Evolutionary conservation across 2,329 filamentous ascomycete genomes (phyloP), one percentile per base, ranked within the genome.

Genomic region (Paecilomyces formosus): DNA sequence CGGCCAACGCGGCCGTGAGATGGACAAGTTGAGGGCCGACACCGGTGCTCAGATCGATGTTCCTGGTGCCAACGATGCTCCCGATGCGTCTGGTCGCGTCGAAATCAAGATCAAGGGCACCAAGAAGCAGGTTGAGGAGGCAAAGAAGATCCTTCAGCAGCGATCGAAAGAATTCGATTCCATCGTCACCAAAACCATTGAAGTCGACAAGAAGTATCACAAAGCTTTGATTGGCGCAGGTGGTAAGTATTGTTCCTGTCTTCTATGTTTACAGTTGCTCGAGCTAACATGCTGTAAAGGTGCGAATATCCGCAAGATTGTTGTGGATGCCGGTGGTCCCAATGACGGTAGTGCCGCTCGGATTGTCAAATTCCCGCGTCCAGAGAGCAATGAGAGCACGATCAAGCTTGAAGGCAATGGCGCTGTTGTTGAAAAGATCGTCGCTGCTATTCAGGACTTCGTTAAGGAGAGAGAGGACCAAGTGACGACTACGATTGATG

Each of bases 181-280:
- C 64, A 96, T 90, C n/a, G 82, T 97, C 55, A 85, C 87, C 15
- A 87, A 88, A 77, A 91, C 86, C 12, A 80, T 99, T 54, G 89
- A 95, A 33, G 86, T 99, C n/a, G 92, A 97, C 66, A 90, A 91
- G 79, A 96, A 95, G 79, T 86, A 94, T 75, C 94, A 99, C 78
- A 74, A 74, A 76, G 85, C 88, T 57, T 81, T 99, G 63, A 99
- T 99, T 74, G 94, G 94, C 62, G 81, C 87, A 64, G 89, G 89
- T 71, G 94, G 92, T 92, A 82, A 78, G 89, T 79, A 67, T 54
- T 51, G 54, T 39, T 45, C 35, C 12, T n/a, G 28, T 28, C 39
- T 18, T n/a, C 31, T 28, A 18, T 3, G 50, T 51, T 53, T 24
- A 6, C 26, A 39, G 30, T 28, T 45, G n/a, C n/a, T n/a, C n/a